Evolutionary conservation across 78 protist species (phyloP).

Genomic region (Planoprotostelium fungivorum): DNA sequence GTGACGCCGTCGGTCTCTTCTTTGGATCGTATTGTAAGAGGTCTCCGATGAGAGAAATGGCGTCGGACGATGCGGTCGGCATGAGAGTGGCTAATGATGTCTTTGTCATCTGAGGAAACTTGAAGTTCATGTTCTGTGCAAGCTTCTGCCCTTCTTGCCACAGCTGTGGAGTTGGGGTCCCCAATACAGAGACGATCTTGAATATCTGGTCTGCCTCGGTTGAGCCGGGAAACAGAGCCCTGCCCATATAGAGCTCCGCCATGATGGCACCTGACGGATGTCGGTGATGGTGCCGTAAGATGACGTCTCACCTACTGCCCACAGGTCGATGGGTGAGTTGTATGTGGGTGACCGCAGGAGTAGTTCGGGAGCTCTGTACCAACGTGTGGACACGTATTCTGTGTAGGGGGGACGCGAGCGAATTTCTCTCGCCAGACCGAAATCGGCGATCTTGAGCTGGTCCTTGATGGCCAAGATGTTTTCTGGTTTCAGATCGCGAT

Average conservation of each 20-base stretch:
- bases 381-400: slow-evolving; percentile 95
- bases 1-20: slow-evolving; percentile 83
- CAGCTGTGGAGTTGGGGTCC: slow-evolving; percentile 72
- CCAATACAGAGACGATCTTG: slow-evolving; percentile 81
- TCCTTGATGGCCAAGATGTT: slow-evolving; percentile 71
- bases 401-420: slow-evolving; percentile 94
- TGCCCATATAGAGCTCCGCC: slow-evolving; percentile 91
- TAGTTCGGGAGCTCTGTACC: slow-evolving; percentile 98
- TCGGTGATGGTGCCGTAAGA: slow-evolving; percentile 28
- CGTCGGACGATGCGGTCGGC: slow-evolving; percentile 78
- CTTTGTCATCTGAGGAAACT: slow-evolving; percentile 64
- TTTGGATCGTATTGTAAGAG: slow-evolving; percentile 84
- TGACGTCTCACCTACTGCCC: slow-evolving; percentile 41
- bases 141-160: slow-evolving; percentile 84
- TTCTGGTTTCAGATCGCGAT: slow-evolving; percentile 97
- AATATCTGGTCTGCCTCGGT: slow-evolving; percentile 87
- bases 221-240: slow-evolving; percentile 92
- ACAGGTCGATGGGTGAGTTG: slow-evolving; percentile 36
- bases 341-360: slow-evolving; percentile 55
- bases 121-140: slow-evolving; percentile 62
- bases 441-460: slow-evolving; percentile 92
- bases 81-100: slow-evolving; percentile 54
- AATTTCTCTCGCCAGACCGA: slow-evolving; percentile 95
- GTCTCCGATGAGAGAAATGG: slow-evolving; percentile 76
- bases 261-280: slow-evolving; percentile 85